phyloP scores from a whole-genome alignment of 2,329 filamentous ascomycete genomes.

The Acephala macrosclerotiorum region DNA sequence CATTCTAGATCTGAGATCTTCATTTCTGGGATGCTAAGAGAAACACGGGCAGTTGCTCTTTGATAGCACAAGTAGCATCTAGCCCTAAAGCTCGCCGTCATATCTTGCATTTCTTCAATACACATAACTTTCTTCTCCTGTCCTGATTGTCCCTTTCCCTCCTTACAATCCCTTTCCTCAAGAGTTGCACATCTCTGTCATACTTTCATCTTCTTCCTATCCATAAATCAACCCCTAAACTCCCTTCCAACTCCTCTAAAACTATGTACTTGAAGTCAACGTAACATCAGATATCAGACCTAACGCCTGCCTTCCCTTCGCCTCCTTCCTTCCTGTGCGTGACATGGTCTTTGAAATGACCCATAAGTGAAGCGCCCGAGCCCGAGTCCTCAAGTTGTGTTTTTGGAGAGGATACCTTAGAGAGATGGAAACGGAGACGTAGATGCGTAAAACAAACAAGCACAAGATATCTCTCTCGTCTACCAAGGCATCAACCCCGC shows the following conservation, averaged over 20 bases:
- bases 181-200: not conserved
- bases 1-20: not conserved
- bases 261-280: not conserved
- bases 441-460: not conserved
- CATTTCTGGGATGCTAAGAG: too few species aligned
- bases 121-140: too few species aligned
- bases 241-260: not conserved
- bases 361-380: not conserved
- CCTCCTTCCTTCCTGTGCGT: not conserved
- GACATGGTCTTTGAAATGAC: conserved; percentile 3
- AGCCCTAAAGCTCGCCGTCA: not conserved
- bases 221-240: not conserved
- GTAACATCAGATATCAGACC: too few species aligned
- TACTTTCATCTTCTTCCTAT: not conserved
- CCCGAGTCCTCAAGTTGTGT: not conserved
- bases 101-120: not conserved
- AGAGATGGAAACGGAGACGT: not conserved
- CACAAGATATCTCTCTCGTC: not conserved
- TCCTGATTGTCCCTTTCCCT: too few species aligned
- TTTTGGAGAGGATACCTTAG: not conserved
- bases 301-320: not conserved
- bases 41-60: not conserved
- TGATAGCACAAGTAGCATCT: not conserved
- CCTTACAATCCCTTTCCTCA: not conserved
- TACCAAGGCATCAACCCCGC: conserved; percentile 42